Conservation (phyloP, 139 green algal species). For the Chlamydomonas applanata region DNA sequence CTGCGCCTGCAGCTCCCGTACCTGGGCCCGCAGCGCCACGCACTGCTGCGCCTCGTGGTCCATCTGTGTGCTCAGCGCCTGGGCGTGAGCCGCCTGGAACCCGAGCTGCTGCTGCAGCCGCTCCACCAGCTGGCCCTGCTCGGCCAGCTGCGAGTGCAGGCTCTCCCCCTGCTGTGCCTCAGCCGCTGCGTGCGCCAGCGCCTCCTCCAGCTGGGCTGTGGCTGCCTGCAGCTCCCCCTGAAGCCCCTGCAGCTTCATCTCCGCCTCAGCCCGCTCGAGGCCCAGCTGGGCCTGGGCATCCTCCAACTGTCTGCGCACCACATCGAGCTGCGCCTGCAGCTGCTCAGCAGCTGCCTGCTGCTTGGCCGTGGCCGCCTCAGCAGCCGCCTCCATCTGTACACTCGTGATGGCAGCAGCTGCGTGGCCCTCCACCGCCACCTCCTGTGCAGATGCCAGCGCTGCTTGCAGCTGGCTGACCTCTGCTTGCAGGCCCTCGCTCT, state of each 20-base stretch:
- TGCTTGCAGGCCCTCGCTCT: not conserved
- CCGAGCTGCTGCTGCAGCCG: no score
- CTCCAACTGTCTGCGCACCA: constrained; percentile 12
- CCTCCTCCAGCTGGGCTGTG: not conserved
- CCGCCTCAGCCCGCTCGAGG: not conserved
- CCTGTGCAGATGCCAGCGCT: not conserved
- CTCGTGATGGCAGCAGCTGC: not conserved
- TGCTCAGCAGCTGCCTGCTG: not conserved
- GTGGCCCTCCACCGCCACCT: not conserved
- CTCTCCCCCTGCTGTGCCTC: not conserved
- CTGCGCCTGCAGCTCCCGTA: no score
- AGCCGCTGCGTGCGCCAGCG: not conserved
- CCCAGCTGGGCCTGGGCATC: not conserved
- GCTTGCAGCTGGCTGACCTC: not conserved
- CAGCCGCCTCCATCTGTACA: not conserved
- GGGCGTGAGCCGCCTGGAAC: no score
- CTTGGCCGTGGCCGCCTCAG: not conserved
- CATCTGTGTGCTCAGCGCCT: no score
- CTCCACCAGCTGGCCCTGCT: no score
- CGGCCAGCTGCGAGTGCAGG: no score
- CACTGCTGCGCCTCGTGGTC: no score
- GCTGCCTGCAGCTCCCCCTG: not conserved
- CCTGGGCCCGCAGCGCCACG: no score
- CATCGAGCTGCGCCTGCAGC: constrained; percentile 1
- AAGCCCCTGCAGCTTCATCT: not conserved